Evolutionary conservation across 441 rosid species (phyloP).

Genomic region (Syzygium malaccense): DNA sequence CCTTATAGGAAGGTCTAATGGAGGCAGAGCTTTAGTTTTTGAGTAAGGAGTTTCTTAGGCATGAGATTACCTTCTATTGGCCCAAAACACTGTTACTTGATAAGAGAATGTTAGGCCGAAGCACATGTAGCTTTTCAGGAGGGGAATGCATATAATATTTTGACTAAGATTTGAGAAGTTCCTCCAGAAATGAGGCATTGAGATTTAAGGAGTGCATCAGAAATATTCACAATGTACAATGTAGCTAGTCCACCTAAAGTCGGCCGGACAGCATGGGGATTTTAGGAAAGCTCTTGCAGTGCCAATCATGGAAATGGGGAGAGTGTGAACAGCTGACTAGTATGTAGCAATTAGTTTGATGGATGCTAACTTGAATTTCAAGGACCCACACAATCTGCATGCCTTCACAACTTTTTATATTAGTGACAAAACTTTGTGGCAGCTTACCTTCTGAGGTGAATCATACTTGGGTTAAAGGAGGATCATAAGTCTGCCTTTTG

Average conservation of each 20-base stretch:
- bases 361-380: background rate
- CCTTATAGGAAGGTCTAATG: background rate
- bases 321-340: background rate
- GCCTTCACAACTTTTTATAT: background rate
- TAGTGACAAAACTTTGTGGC: background rate
- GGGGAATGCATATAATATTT: background rate
- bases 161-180: background rate
- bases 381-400: background rate
- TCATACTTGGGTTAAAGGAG: background rate
- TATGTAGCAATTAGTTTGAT: background rate
- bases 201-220: background rate
- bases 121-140: background rate
- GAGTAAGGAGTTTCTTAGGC: background rate
- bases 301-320: background rate
- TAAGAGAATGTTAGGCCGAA: background rate
- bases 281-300: background rate
- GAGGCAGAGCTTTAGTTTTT: background rate
- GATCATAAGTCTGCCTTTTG: background rate
- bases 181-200: background rate
- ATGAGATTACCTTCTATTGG: background rate
- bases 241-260: background rate
- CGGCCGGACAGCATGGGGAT: background rate
- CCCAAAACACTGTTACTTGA: background rate
- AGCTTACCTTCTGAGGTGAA: background rate
- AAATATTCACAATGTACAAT: background rate